phyloP scores from a whole-genome alignment of 805 yeast species.

The Spencermartinsiella europaea region DNA sequence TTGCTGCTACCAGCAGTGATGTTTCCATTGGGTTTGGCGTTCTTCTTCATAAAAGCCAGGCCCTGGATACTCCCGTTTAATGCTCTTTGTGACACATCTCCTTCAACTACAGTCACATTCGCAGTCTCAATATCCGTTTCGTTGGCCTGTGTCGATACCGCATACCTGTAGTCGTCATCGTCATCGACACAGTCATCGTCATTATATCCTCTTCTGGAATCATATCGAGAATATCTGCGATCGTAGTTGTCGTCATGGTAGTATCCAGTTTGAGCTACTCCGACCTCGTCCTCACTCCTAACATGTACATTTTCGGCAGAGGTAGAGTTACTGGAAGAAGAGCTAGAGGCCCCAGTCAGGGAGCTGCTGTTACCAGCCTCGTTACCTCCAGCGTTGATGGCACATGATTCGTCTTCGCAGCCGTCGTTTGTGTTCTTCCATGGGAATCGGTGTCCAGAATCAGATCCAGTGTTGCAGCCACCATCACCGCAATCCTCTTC shows the following conservation, averaged over 20 bases:
- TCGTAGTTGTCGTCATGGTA: background rate
- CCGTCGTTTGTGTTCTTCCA: background rate
- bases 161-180: slow-evolving; percentile 3
- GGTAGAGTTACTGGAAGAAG: background rate
- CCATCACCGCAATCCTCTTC: background rate
- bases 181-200: slow-evolving; percentile 6
- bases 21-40: background rate
- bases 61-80: background rate
- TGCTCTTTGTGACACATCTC: background rate
- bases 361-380: background rate
- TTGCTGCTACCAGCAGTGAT: background rate
- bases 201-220: background rate
- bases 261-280: background rate
- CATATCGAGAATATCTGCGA: background rate
- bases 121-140: background rate
- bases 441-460: background rate
- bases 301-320: background rate
- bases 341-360: too few relatives aligned
- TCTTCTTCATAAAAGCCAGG: background rate
- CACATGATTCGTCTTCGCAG: background rate
- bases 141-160: background rate
- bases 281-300: too few relatives aligned
- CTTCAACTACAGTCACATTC: background rate
- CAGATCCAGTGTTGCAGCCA: too few relatives aligned
- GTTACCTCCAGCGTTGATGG: background rate